These are phyloP conservation scores for Fusarium fracticaudum DNA, from an alignment of 2,329 filamentous ascomycete species.

Conservation along the genomic window DNA sequence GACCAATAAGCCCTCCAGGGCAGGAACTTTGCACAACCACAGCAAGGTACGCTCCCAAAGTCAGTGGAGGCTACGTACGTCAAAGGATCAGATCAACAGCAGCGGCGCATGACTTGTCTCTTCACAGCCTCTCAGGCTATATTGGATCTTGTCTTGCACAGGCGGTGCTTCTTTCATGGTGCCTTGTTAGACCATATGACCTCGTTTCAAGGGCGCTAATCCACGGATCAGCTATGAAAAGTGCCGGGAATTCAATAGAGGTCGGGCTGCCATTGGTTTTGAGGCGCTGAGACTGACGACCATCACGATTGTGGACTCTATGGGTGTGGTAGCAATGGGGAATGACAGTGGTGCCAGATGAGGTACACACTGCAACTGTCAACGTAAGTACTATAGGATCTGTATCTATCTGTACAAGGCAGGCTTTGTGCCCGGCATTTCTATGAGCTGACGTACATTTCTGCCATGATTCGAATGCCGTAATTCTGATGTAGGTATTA, in stretches of 20 bases:
- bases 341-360: constrained; percentile 22
- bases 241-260: constrained; percentile 34
- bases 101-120: constrained; percentile 11
- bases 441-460: neutral
- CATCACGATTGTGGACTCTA: constrained; percentile 22
- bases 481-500: neutral
- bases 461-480: neutral
- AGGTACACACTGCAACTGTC: constrained; percentile 15
- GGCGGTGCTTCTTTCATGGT: constrained; percentile 12
- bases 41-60: neutral
- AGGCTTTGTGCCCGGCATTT: neutral
- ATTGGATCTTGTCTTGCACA: constrained; percentile 13
- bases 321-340: constrained; percentile 26
- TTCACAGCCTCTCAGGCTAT: constrained; percentile 8
- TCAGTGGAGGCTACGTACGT: neutral
- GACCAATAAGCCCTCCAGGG: neutral
- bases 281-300: constrained; percentile 8
- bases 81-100: neutral
- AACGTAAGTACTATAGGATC: constrained; percentile 12
- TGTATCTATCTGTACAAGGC: constrained; percentile 14
- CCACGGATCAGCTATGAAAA: constrained; percentile 23
- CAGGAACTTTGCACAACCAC: neutral
- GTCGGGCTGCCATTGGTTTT: constrained; percentile 26
- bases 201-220: constrained; percentile 28
- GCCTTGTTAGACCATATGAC: constrained; percentile 35